These are phyloP conservation scores for Chrysoporthe austroafricana DNA, from an alignment of 2,329 filamentous ascomycete genomes.

Conservation along the genomic window DNA sequence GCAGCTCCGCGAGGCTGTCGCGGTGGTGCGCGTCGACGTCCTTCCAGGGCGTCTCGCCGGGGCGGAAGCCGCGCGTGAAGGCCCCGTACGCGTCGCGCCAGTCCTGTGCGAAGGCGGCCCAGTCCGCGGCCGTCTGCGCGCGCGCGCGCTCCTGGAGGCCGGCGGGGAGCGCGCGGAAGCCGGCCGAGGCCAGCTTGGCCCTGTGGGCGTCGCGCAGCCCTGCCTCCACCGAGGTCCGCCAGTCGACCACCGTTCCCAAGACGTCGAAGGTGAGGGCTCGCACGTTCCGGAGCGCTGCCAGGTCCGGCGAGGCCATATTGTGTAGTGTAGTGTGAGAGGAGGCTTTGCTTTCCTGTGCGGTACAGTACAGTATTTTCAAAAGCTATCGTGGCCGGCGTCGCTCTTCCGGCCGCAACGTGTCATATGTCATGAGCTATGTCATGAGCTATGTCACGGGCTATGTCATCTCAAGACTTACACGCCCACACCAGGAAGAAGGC, in stretches of 20 bases:
- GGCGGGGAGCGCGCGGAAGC: conserved; percentile 48
- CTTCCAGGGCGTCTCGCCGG: conserved; percentile 58
- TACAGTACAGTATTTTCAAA: background rate
- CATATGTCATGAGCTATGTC: no score
- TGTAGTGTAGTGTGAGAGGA: background rate
- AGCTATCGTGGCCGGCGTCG: no score
- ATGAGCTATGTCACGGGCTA: no score
- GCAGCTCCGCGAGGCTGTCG: conserved; percentile 62
- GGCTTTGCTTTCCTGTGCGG: no score
- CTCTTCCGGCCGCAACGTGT: no score
- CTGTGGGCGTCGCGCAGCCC: conserved; percentile 57
- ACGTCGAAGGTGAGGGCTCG: conserved; percentile 74
- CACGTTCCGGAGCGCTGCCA: conserved; percentile 34
- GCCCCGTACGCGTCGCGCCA: conserved; percentile 68
- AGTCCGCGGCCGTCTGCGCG: conserved; percentile 59
- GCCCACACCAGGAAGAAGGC: no score
- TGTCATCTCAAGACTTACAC: no score
- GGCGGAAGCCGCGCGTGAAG: conserved; percentile 62
- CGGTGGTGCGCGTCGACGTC: conserved; percentile 75
- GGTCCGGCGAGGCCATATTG: conserved; percentile 24
- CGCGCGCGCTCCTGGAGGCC: conserved; percentile 52
- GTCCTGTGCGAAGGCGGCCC: conserved; percentile 67
- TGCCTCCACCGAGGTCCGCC: conserved; percentile 68
- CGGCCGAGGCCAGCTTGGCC: conserved; percentile 51
- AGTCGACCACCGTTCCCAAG: conserved; percentile 81